Base-by-base conservation (phyloP, 768 basidiomycete species). In the Pulveroboletus ravenelii region DNA sequence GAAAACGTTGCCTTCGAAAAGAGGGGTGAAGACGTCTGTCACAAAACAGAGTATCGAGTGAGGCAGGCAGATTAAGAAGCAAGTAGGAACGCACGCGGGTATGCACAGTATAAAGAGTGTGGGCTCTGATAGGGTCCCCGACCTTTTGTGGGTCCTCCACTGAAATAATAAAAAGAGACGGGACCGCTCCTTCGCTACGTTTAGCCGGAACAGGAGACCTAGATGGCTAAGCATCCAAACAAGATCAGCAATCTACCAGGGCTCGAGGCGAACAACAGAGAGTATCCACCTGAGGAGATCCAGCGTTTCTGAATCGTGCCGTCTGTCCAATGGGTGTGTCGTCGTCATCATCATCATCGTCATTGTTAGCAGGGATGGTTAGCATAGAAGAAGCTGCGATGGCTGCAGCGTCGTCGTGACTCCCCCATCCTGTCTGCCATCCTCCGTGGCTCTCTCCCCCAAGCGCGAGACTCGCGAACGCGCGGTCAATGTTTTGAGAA, bases 71-170 rank as follows among this genome's bases (percentile, higher is more conserved):
- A 50, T 14, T 30, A 31, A 31, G 30, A 34, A 52, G 20, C 23
- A 39, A 41, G 14, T 5, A 41, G 29, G 9, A 34, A 63, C 81
- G 46, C 65, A 90, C 91, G 56, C 81, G 75, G 13, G 94, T 96
- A 52, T 91, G 87, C 2, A 99, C 92, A 2, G 96, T 99, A 66
- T 98, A 99, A 73, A 98, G 93, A 10, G 89, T 96, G 64, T 92
- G 96, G 14, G 85, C 82, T 50, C 90, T 85, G 42, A 97, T 90
- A 1, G 93, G 90, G 62, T 94, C 92, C n/a, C 96, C 96, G 39
- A 97, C 89, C 59, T 89, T 91, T 58, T 97, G 93, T 6, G 96
- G 96, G 68, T 99, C 96, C 47, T 92, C 89, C n/a, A 99, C 93
- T 0, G 87, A 81, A 56, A 99, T 91, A 8, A 79, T 67, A 65